phyloP scores from a whole-genome alignment of 1,284 basidiomycete species.

The Phenoliferia sp. region DNA sequence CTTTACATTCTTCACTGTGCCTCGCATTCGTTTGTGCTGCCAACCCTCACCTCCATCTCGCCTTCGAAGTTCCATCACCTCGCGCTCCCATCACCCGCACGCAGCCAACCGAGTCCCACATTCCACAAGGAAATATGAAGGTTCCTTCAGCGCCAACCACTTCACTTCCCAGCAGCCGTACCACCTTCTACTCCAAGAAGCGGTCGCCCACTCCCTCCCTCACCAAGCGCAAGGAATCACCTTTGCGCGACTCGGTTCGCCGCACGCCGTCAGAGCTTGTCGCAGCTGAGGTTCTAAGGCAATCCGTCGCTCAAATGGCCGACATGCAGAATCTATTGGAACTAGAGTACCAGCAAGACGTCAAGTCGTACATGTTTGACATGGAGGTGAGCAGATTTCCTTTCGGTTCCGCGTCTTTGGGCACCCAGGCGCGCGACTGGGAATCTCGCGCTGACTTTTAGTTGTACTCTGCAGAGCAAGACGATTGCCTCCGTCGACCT shows the following conservation, averaged over 20 bases:
- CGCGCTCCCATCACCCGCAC: background rate
- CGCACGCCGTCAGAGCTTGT: conserved; percentile 21
- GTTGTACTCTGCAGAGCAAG: conserved; percentile 52
- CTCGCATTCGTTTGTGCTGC: conserved; percentile 1
- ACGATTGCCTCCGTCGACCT: conserved; percentile 85
- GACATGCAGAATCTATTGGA: conserved; percentile 55
- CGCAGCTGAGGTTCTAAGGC: conserved; percentile 29
- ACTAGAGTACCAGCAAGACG: conserved; percentile 92
- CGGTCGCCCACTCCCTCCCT: conserved; percentile 1
- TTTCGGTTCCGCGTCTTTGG: background rate
- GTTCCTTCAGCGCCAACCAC: background rate
- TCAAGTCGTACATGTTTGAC: conserved; percentile 85
- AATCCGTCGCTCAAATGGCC: conserved; percentile 15
- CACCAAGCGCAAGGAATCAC: conserved; percentile 17
- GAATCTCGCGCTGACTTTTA: conserved; percentile 18
- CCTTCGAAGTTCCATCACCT: background rate
- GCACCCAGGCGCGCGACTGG: background rate
- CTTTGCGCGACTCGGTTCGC: conserved; percentile 12
- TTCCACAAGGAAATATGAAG: conserved; percentile 1
- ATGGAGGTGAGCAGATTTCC: conserved; percentile 76
- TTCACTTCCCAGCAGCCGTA: background rate
- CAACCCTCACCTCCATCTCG: background rate
- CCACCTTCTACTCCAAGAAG: conserved; percentile 7
- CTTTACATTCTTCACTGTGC: background rate
- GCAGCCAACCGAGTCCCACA: background rate